Base-by-base conservation (phyloP, 768 basidiomycete genomes). In the Tricholoma matsutake region DNA sequence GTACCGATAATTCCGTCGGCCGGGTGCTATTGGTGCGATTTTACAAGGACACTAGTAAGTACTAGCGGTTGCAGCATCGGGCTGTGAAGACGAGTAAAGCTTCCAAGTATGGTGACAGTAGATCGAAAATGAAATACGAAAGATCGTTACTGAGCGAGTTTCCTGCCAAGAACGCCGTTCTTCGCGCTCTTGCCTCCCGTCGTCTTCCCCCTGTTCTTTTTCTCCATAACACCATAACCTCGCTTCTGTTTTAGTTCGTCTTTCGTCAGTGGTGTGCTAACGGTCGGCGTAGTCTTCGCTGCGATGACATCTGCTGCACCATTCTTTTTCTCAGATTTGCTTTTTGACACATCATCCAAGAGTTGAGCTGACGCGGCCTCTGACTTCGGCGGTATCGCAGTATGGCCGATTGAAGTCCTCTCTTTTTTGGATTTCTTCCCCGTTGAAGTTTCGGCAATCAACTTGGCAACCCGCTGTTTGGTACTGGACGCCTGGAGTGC, bases 181-280 rank as follows among this genome's bases (percentile, higher is more conserved):
- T 89, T 89, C 37, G 80, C 81, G 59, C 81, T 84, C 71, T 81
- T 83, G 29, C 75, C 73, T 9, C 74, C 74, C 63, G 74, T 76
- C 60, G 74, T 73, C 9, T 72, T 64, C 18, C 78, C 51, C 55
- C 76, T 74, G 56, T 75, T 79, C 72, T 86, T 88, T 74, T 89
- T 89, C 76, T 83, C 83, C 2, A 78, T 77, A 52, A 74, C 71
- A 35, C 70, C 74, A 1, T 68, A 72, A 20, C 70, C 71, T 57
- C 78, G 77, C 68, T 87, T 87, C 69, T 79, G 76, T 73, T 86
- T 86, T 64, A 83, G 65, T 62, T 84, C 84, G 16, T 79, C 76
- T 52, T 68, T 76, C 7, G 73, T 77, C 55, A 81, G 49, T 11
- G 72, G 59, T 3, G 67, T 29, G 13, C 43, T 53, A 14, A 22